phyloP scores from a whole-genome alignment of 139 green algal genomes.

The Nannochloris sp. region DNA sequence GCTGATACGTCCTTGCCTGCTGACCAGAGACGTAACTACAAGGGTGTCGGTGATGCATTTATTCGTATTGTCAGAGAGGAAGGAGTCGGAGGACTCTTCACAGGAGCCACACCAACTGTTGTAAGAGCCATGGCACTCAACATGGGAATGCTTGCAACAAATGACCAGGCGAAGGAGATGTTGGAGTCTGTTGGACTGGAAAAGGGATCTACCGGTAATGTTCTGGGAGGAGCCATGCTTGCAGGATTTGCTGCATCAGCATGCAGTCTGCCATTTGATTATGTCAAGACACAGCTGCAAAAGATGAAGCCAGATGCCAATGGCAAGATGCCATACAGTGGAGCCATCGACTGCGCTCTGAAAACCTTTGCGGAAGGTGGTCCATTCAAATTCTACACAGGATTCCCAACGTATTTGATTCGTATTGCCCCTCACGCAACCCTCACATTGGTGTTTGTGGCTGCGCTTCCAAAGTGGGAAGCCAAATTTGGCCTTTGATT shows the following conservation, averaged over 20 bases:
- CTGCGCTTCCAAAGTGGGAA: slow-evolving; percentile 66
- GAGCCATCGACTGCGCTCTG: slow-evolving; percentile 78
- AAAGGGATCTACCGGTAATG: slow-evolving; percentile 40
- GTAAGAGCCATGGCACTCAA: slow-evolving; percentile 96
- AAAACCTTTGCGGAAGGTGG: slow-evolving; percentile 65
- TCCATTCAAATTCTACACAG: slow-evolving; percentile 94
- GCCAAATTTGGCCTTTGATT: slow-evolving; percentile 68
- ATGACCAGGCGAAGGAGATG: slow-evolving; percentile 97
- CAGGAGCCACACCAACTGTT: slow-evolving; percentile 85
- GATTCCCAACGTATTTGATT: slow-evolving; percentile 90
- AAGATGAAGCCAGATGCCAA: slow-evolving; percentile 83
- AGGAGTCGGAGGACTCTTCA: slow-evolving; percentile 76
- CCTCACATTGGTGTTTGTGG: slow-evolving; percentile 86
- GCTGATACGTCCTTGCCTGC: slow-evolving; percentile 78
- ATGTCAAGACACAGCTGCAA: slow-evolving; percentile 92
- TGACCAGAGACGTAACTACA: slow-evolving; percentile 84
- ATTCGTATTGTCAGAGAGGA: slow-evolving; percentile 73
- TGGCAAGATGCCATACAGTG: slow-evolving; percentile 82
- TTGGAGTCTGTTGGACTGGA: slow-evolving; percentile 61
- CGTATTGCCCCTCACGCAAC: slow-evolving; percentile 87
- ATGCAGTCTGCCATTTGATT: slow-evolving; percentile 95
- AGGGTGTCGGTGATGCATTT: slow-evolving; percentile 66
- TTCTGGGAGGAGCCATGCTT: slow-evolving; percentile 63
- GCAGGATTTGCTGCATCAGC: slow-evolving; percentile 89
- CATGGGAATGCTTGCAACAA: slow-evolving; percentile 99